These are phyloP conservation scores for Volvox reticuliferus DNA, from an alignment of 139 green algal species.

Conservation along the genomic window DNA sequence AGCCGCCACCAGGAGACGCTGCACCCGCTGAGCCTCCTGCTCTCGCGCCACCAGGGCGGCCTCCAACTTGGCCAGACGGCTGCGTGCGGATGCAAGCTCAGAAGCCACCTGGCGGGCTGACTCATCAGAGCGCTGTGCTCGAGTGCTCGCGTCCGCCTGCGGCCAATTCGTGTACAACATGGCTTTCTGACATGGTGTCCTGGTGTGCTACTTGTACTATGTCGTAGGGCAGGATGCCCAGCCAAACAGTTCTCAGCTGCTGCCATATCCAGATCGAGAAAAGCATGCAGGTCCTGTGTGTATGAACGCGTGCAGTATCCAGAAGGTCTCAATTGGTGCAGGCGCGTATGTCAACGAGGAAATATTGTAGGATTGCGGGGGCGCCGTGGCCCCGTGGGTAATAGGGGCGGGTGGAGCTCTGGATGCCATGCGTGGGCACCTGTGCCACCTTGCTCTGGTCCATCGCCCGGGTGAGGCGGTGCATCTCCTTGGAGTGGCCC, in stretches of 20 bases:
- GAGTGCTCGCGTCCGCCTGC: neutral
- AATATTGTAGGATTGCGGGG: too few relatives aligned
- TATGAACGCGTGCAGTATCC: too few relatives aligned
- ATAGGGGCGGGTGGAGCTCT: neutral
- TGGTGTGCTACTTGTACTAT: too few relatives aligned
- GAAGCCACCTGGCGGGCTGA: neutral
- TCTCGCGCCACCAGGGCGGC: constrained; percentile 6
- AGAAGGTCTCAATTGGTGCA: too few relatives aligned
- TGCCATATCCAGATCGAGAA: too few relatives aligned
- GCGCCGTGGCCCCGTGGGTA: too few relatives aligned
- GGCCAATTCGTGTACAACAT: neutral
- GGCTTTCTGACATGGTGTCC: too few relatives aligned
- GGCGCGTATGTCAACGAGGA: too few relatives aligned
- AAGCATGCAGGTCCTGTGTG: too few relatives aligned
- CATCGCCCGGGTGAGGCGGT: constrained; percentile 25
- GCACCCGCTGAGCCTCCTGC: constrained; percentile 11
- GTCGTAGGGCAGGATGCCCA: too few relatives aligned
- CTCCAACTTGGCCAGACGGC: constrained; percentile 23
- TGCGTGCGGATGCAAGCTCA: constrained; percentile 18
- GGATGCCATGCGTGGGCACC: neutral
- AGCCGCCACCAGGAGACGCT: neutral
- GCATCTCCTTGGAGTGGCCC: constrained; percentile 46
- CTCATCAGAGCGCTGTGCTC: constrained; percentile 17
- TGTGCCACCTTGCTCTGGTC: constrained; percentile 31
- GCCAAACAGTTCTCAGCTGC: too few relatives aligned